Evolutionary conservation across 306 rosid species (phyloP).

Genomic region (Morella rubra): DNA sequence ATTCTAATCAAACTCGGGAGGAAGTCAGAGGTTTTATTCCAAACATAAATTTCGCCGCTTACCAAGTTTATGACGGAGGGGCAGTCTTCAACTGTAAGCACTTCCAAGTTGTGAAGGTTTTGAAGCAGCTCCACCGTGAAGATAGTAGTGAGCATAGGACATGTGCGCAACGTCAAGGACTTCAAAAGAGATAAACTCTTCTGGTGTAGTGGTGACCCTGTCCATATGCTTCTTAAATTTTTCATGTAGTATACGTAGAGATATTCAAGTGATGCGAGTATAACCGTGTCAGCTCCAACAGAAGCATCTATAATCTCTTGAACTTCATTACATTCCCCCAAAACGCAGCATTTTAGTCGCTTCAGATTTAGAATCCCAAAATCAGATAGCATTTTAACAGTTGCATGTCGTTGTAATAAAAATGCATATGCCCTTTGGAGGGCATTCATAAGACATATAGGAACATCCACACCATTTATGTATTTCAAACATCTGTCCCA

Average conservation of each 20-base stretch:
- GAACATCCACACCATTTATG: conserved; percentile 7
- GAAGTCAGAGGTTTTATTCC: not conserved
- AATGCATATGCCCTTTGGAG: conserved; percentile 3
- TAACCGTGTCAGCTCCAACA: no score
- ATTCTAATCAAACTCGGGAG: conserved; percentile 15
- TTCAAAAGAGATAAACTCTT: conserved; percentile 14
- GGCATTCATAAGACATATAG: no score
- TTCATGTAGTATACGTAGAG: not conserved
- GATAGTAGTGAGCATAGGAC: conserved; percentile 22
- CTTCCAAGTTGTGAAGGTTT: conserved; percentile 1
- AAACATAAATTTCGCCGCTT: not conserved
- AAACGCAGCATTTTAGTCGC: not conserved
- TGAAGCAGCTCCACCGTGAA: not conserved
- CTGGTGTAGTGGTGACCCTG: not conserved
- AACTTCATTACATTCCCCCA: conserved; percentile 38
- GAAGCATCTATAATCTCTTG: not conserved
- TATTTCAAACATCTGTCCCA: not conserved
- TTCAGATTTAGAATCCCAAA: not conserved
- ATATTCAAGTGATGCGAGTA: not conserved
- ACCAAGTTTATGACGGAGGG: conserved; percentile 14
- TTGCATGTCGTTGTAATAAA: conserved; percentile 24
- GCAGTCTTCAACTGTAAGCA: conserved; percentile 19
- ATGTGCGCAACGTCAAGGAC: conserved; percentile 21
- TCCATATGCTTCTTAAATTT: not conserved
- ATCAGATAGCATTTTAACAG: conserved; percentile 16